Evolutionary conservation across 148 eudicot genomes (phyloP).

Genomic region (Vaccinium myrtillus): DNA sequence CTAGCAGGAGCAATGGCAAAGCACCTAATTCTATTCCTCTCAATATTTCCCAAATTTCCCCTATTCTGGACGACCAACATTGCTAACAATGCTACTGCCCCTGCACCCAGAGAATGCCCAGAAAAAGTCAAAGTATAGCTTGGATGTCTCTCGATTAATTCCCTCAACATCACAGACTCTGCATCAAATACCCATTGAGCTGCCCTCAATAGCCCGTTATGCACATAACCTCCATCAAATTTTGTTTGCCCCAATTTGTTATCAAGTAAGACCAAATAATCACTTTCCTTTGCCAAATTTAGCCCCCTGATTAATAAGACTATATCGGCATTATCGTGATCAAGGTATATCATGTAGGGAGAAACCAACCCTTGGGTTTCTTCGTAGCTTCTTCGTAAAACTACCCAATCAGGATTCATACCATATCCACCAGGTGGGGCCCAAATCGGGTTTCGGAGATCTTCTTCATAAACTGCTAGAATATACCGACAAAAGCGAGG

Average conservation of each 20-base stretch:
- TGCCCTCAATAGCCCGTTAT: constrained; percentile 82
- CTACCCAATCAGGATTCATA: constrained; percentile 77
- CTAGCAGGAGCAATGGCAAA: constrained; percentile 94
- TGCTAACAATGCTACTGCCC: constrained; percentile 69
- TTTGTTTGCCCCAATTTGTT: constrained; percentile 75
- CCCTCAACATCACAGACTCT: constrained; percentile 62
- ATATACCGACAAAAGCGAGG: constrained; percentile 79
- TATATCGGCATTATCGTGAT: constrained; percentile 73
- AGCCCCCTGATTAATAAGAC: constrained; percentile 81
- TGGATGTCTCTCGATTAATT: constrained; percentile 56
- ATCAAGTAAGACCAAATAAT: constrained; percentile 73
- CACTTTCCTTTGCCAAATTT: constrained; percentile 77
- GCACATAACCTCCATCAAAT: constrained; percentile 92
- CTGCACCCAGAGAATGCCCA: constrained; percentile 97
- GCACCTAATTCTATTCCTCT: constrained; percentile 77
- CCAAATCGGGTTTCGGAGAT: constrained; percentile 82
- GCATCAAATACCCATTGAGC: constrained; percentile 73
- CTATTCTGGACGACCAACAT: constrained; percentile 66
- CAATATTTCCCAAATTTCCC: constrained; percentile 63
- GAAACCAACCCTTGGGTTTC: constrained; percentile 64
- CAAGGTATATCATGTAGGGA: constrained; percentile 82
- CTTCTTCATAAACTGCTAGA: constrained; percentile 75
- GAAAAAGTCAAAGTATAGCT: constrained; percentile 80
- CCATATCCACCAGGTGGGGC: constrained; percentile 90
- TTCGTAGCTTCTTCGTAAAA: constrained; percentile 53